Evolutionary conservation across 2,329 filamentous ascomycete species (phyloP).

Genomic region (Aspergillus versicolor): DNA sequence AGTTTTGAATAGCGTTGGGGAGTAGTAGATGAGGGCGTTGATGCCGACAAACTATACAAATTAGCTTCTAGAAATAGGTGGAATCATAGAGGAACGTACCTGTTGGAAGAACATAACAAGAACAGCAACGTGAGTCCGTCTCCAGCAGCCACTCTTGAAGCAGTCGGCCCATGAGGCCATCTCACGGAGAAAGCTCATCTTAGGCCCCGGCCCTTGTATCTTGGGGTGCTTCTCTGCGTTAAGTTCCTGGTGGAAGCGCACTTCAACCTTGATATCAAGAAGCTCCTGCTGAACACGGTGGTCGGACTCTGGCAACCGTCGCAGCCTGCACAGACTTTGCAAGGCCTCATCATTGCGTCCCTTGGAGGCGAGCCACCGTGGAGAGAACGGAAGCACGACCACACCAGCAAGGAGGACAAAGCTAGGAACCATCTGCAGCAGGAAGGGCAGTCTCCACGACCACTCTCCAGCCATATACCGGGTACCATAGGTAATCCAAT

Average conservation of each 20-base stretch:
- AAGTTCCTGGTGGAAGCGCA: constrained; percentile 51
- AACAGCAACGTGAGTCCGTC: constrained; percentile 52
- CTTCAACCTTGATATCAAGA: constrained; percentile 53
- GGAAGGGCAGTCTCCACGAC: constrained; percentile 50
- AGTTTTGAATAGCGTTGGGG: constrained; percentile 58
- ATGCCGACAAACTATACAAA: constrained; percentile 47
- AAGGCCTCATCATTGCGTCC: constrained; percentile 52
- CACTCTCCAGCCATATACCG: constrained; percentile 46
- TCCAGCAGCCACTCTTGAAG: constrained; percentile 51
- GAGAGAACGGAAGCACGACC: constrained; percentile 54
- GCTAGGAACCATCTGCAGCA: constrained; percentile 47
- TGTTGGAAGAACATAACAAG: constrained; percentile 61
- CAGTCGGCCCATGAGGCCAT: constrained; percentile 52
- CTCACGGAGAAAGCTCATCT: constrained; percentile 47
- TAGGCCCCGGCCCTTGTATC: constrained; percentile 32
- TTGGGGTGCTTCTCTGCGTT: constrained; percentile 41
- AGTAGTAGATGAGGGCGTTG: constrained; percentile 61
- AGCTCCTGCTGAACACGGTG: constrained; percentile 52
- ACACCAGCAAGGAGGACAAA: constrained; percentile 39
- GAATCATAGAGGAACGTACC: constrained; percentile 17
- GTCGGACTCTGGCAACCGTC: constrained; percentile 51
- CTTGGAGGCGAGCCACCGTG: constrained; percentile 53
- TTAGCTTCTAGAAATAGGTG: not conserved
- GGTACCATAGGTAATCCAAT: constrained; percentile 46
- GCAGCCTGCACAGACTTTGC: constrained; percentile 48